A percentile compares a stretch with the other conserved stretches of the same genome.
phyloP scores from a whole-genome alignment of 768 basidiomycete species.

The Leccinum subtestaceum region DNA sequence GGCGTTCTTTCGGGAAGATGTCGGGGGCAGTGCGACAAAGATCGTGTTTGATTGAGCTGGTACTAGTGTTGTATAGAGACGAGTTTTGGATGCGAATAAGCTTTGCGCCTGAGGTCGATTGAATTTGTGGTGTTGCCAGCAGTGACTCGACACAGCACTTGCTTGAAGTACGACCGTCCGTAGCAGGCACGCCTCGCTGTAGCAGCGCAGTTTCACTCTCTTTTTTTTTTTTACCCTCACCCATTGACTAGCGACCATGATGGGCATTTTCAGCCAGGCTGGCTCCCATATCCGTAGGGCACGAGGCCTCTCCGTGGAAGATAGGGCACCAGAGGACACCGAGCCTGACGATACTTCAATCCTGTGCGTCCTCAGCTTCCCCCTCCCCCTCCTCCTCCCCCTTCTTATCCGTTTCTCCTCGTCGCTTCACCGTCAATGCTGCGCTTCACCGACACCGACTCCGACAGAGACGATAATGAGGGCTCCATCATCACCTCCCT shows the following conservation, averaged over 20 bases:
- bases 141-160: not conserved
- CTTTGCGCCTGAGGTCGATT: not conserved
- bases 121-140: not conserved
- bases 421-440: conserved; percentile 18
- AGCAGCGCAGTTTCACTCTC: conserved; percentile 15
- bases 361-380: conserved; percentile 53
- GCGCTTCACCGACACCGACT: conserved; percentile 35
- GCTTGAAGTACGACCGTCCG: not conserved
- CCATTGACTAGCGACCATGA: conserved; percentile 46
- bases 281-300: conserved; percentile 63
- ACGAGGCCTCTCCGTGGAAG: conserved; percentile 63
- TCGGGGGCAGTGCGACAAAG: conserved; percentile 65
- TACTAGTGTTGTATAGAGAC: not conserved
- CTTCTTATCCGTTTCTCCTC: conserved; percentile 25
- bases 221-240: not conserved
- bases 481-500: conserved; percentile 85
- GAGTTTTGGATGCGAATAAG: not conserved
- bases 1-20: conserved; percentile 71
- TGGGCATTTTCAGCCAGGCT: conserved; percentile 76
- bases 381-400: conserved; percentile 22
- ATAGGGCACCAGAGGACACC: conserved; percentile 75
- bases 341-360: conserved; percentile 89
- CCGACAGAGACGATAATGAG: conserved; percentile 82
- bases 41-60: conserved; percentile 59
- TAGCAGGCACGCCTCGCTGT: conserved; percentile 21